A percentile compares a stretch with the other conserved stretches of the same genome.
phyloP scores from a whole-genome alignment of 2,329 filamentous ascomycete genomes.

The Aureobasidium sp. region DNA sequence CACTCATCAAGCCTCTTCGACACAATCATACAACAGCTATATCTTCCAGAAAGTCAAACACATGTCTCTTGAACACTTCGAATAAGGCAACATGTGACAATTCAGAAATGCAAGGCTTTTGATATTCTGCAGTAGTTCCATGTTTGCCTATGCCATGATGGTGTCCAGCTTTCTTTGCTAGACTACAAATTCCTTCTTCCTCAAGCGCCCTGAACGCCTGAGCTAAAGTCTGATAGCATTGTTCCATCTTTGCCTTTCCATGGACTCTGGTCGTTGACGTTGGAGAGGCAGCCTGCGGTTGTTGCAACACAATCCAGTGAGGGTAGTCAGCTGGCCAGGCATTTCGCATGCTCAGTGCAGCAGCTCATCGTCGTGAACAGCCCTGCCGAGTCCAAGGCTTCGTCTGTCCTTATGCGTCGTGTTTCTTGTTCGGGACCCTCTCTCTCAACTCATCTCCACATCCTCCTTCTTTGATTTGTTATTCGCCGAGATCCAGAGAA shows the following conservation, averaged over 20 bases:
- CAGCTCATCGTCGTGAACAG: neutral
- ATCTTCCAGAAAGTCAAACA: neutral
- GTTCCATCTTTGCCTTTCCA: neutral
- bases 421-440: neutral
- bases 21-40: no score
- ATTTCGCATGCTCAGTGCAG: neutral
- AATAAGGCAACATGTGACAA: neutral
- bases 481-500: constrained; percentile 71
- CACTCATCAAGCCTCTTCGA: no score
- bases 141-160: neutral
- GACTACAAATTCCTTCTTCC: neutral
- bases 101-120: neutral
- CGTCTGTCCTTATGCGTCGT: neutral
- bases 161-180: neutral
- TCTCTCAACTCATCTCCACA: constrained; percentile 9
- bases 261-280: neutral
- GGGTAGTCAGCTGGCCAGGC: neutral
- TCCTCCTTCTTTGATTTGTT: constrained; percentile 13
- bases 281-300: neutral
- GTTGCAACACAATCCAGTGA: neutral
- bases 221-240: neutral
- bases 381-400: neutral
- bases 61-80: neutral
- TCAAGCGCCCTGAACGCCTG: neutral
- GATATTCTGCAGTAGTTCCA: neutral